Evolutionary conservation across 1,284 basidiomycete species (phyloP).

Genomic region (Ceratobasidium sp.): DNA sequence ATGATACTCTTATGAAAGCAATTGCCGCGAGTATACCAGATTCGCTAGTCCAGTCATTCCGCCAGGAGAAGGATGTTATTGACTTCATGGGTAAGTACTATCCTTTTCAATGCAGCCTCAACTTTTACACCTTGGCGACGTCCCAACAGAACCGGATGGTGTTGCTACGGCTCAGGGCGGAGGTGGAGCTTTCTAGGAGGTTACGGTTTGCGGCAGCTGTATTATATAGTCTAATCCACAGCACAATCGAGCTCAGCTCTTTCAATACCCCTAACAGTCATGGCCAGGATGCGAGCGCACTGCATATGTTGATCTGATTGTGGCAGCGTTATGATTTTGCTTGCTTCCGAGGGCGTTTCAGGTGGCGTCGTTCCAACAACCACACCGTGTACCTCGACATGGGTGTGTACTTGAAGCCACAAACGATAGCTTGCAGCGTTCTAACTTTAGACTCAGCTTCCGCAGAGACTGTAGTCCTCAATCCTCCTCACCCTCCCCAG

Average conservation of each 20-base stretch:
- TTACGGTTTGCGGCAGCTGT: background rate
- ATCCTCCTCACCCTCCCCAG: slow-evolving; percentile 69
- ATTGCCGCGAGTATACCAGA: slow-evolving; percentile 10
- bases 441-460: slow-evolving; percentile 63
- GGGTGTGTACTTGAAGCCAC: slow-evolving; percentile 5
- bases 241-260: background rate
- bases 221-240: background rate
- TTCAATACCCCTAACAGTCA: background rate
- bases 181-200: slow-evolving; percentile 5
- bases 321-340: slow-evolving; percentile 1
- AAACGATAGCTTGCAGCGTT: background rate
- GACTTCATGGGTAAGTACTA: slow-evolving; percentile 10
- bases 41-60: slow-evolving; percentile 9
- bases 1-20: slow-evolving; percentile 20
- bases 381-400: slow-evolving; percentile 7
- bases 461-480: slow-evolving; percentile 67
- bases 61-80: background rate
- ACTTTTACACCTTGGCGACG: background rate
- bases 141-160: slow-evolving; percentile 21
- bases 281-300: background rate
- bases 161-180: slow-evolving; percentile 24
- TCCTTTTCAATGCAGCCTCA: background rate
- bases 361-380: background rate
- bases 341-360: slow-evolving; percentile 1
- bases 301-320: background rate